Conservation (phyloP, 805 yeast species). For the Wickerhamia fluorescens region DNA sequence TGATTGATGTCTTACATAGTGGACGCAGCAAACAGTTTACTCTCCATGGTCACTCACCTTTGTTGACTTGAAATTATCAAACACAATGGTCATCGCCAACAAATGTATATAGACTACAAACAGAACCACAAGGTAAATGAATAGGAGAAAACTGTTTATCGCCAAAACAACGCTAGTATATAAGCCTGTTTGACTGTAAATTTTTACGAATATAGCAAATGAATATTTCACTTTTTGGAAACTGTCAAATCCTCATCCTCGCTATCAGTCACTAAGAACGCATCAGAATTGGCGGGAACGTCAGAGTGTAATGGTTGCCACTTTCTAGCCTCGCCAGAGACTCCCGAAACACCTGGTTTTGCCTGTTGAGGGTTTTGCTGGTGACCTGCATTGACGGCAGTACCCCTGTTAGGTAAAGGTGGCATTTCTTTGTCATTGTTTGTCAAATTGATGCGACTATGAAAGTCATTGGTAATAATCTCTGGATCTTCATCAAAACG, state of each 20-base stretch:
- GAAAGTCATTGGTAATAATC: conserved; percentile 43
- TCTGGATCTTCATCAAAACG: conserved; percentile 50
- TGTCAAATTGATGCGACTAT: conserved; percentile 36
- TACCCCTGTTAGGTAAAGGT: conserved; percentile 13
- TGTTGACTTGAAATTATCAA: too few species aligned
- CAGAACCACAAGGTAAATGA: too few species aligned
- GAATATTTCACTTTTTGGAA: too few species aligned
- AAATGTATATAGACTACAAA: too few species aligned
- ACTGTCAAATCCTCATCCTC: conserved; percentile 31
- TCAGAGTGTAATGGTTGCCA: conserved; percentile 35
- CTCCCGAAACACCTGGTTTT: conserved; percentile 1
- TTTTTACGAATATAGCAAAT: too few species aligned
- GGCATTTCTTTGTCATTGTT: conserved; percentile 28
- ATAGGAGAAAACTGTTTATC: too few species aligned
- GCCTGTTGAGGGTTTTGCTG: conserved; percentile 3
- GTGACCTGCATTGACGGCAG: too few species aligned
- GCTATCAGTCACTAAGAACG: conserved; percentile 37
- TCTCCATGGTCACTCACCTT: too few species aligned
- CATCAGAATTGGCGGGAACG: conserved; percentile 35
- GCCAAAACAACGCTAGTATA: too few species aligned
- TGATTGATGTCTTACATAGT: conserved; percentile 4
- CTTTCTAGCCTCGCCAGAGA: conserved; percentile 10
- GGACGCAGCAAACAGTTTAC: conserved; percentile 1
- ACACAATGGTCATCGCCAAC: too few species aligned
- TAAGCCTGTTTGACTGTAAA: too few species aligned